A percentile compares a stretch with the other conserved stretches of the same genome.
Evolutionary conservation across 2,329 filamentous ascomycete species (phyloP).

Genomic region (Alternaria gaisen): DNA sequence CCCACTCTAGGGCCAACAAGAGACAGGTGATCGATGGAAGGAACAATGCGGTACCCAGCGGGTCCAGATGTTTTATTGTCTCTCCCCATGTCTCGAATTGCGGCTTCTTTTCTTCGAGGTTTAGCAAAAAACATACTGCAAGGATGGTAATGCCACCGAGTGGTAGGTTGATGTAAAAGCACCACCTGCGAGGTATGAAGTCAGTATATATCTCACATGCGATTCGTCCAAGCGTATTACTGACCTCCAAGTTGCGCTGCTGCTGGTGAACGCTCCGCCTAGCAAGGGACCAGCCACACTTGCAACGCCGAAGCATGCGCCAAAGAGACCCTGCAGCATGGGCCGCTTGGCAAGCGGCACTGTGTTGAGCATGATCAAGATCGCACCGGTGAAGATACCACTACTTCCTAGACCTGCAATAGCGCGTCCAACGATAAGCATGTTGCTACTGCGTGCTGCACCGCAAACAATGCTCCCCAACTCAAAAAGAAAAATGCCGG

Average conservation of each 20-base stretch:
- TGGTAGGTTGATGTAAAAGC: slow-evolving; percentile 61
- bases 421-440: slow-evolving; percentile 45
- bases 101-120: slow-evolving; percentile 44
- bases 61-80: slow-evolving; percentile 53
- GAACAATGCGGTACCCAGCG: slow-evolving; percentile 52
- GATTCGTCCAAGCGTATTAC: background rate
- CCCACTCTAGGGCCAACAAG: slow-evolving; percentile 59
- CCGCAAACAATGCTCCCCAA: slow-evolving; percentile 65
- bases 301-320: slow-evolving; percentile 51
- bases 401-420: slow-evolving; percentile 43
- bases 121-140: slow-evolving; percentile 45
- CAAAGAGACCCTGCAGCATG: slow-evolving; percentile 51
- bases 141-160: slow-evolving; percentile 56
- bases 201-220: background rate
- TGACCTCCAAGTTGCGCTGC: slow-evolving; percentile 50
- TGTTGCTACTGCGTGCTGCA: slow-evolving; percentile 46
- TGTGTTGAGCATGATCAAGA: slow-evolving; percentile 45
- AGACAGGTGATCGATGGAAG: slow-evolving; percentile 57
- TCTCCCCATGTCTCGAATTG: slow-evolving; percentile 37
- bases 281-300: slow-evolving; percentile 56
- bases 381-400: slow-evolving; percentile 46
- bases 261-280: slow-evolving; percentile 55
- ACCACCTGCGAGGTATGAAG: slow-evolving; percentile 46
- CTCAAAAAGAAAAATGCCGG: slow-evolving; percentile 57
- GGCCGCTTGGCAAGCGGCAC: slow-evolving; percentile 56